Conservation (phyloP, 805 yeast genomes). For the Yarrowia porcina region DNA sequence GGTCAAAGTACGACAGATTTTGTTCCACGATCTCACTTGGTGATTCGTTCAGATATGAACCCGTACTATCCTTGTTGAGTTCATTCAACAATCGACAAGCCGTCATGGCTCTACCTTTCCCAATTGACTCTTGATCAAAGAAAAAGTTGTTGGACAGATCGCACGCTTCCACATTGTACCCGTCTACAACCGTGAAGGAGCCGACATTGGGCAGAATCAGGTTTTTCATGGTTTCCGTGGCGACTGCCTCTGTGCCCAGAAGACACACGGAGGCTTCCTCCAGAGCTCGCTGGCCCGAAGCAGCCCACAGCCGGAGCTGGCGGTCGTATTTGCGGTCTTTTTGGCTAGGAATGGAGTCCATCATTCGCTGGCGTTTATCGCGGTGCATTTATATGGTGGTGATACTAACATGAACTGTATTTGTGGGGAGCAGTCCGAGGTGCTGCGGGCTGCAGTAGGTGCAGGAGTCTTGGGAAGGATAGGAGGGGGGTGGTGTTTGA, state of each 20-base stretch:
- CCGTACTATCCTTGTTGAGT: slow-evolving; percentile 58
- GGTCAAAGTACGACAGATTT: slow-evolving; percentile 44
- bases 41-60: slow-evolving; percentile 31
- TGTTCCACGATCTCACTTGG: neutral
- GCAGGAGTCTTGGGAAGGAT: neutral
- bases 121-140: slow-evolving; percentile 46
- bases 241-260: slow-evolving; percentile 54
- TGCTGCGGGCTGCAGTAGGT: neutral
- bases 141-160: slow-evolving; percentile 66
- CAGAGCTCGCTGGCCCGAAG: slow-evolving; percentile 64
- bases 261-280: slow-evolving; percentile 58
- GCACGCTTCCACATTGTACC: slow-evolving; percentile 39
- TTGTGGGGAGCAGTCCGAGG: neutral
- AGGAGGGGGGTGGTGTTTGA: neutral
- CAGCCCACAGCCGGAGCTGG: slow-evolving; percentile 84
- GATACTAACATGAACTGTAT: slow-evolving; percentile 17
- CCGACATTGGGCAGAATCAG: slow-evolving; percentile 74
- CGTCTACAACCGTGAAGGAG: slow-evolving; percentile 56
- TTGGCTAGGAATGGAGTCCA: slow-evolving; percentile 26
- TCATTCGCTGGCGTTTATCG: slow-evolving; percentile 21
- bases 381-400: slow-evolving; percentile 22
- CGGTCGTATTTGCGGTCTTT: slow-evolving; percentile 63
- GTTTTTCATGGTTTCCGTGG: slow-evolving; percentile 69
- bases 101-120: slow-evolving; percentile 42
- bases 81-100: slow-evolving; percentile 48